These are phyloP conservation scores for Candida sp. DNA, from an alignment of 1,139 yeast genomes.

Conservation along the genomic window DNA sequence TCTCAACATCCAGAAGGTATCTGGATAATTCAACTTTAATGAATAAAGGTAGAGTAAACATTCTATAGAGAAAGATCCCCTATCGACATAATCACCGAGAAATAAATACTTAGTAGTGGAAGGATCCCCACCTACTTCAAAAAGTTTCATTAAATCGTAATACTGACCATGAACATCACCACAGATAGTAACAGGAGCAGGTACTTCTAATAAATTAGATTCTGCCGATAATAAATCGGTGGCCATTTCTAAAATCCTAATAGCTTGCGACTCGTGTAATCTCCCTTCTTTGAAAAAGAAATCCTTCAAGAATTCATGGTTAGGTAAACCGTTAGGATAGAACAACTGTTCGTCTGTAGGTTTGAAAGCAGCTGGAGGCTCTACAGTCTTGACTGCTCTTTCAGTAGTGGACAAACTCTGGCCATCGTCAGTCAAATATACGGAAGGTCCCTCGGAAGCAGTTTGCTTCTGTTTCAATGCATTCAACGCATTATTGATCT, in stretches of 20 bases:
- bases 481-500: slow-evolving; percentile 72
- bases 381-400: slow-evolving; percentile 61
- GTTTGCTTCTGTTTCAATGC: slow-evolving; percentile 58
- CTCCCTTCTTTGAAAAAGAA: slow-evolving; percentile 86
- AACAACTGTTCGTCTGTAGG: slow-evolving; percentile 75
- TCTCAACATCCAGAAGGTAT: slow-evolving; percentile 76
- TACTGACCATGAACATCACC: slow-evolving; percentile 98
- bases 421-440: slow-evolving; percentile 71
- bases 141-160: slow-evolving; percentile 84
- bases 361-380: slow-evolving; percentile 62
- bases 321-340: slow-evolving; percentile 61
- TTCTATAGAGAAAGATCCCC: slow-evolving; percentile 92
- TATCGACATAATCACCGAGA: slow-evolving; percentile 93
- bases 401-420: slow-evolving; percentile 60
- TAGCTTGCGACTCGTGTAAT: slow-evolving; percentile 67
- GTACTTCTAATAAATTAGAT: slow-evolving; percentile 76
- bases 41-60: slow-evolving; percentile 80
- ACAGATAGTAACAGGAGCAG: slow-evolving; percentile 95
- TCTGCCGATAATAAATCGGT: slow-evolving; percentile 64
- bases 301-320: slow-evolving; percentile 63
- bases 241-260: slow-evolving; percentile 65
- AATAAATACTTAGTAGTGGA: slow-evolving; percentile 72
- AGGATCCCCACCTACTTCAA: slow-evolving; percentile 96
- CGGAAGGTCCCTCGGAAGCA: slow-evolving; percentile 42
- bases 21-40: slow-evolving; percentile 74